Conservation (phyloP, 2,329 filamentous ascomycete genomes). For the Talaromyces sp. region DNA sequence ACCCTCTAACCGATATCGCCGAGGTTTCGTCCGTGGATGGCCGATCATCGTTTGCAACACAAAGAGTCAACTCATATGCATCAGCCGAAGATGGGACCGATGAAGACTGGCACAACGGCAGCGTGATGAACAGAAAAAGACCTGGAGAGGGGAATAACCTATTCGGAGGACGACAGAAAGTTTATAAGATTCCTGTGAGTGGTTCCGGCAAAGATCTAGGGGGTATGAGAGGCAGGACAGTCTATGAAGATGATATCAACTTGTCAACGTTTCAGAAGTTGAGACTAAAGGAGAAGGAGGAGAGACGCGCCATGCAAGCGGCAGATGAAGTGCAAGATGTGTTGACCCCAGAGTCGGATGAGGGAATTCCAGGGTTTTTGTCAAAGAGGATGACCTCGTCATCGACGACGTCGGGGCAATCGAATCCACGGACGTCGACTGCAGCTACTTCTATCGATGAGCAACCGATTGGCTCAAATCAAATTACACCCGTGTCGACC, state of each 20-base stretch:
- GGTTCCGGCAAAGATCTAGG: conserved; percentile 29
- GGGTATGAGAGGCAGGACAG: conserved; percentile 60
- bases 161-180: conserved; percentile 93
- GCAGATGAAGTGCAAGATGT: conserved; percentile 37
- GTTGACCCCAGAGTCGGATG: conserved; percentile 40
- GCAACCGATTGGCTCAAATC: conserved; percentile 47
- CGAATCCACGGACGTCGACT: conserved; percentile 71
- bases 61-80: conserved; percentile 63
- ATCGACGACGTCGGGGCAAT: conserved; percentile 73
- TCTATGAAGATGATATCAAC: conserved; percentile 86
- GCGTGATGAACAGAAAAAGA: conserved; percentile 79
- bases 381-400: conserved; percentile 77
- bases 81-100: conserved; percentile 59
- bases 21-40: conserved; percentile 80
- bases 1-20: conserved; percentile 74
- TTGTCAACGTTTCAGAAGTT: conserved; percentile 80
- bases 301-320: conserved; percentile 36
- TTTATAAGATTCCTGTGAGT: conserved; percentile 74
- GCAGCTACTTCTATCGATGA: conserved; percentile 87
- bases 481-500: conserved; percentile 21
- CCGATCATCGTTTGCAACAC: conserved; percentile 57
- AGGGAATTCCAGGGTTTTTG: conserved; percentile 60
- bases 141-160: conserved; percentile 86
- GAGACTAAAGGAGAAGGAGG: conserved; percentile 53
- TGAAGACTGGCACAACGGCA: conserved; percentile 63